Conservation (phyloP, 2,329 filamentous ascomycete species). For the Cladophialophora immunda region DNA sequence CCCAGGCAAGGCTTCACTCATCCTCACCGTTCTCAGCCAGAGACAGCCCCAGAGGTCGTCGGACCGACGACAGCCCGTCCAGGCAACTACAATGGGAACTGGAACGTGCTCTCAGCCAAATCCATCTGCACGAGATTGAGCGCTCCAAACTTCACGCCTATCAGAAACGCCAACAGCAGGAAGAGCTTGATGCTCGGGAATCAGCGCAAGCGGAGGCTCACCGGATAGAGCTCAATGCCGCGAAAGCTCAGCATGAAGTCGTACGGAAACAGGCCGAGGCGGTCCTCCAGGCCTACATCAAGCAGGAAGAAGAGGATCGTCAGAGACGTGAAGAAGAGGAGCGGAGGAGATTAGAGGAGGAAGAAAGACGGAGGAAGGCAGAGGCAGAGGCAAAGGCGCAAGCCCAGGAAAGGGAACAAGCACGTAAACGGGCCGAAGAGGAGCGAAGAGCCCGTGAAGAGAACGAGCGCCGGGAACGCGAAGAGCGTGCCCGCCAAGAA, state of each 20-base stretch:
- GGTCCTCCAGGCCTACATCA: conserved; percentile 57
- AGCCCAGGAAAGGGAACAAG: conserved; percentile 2
- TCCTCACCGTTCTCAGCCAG: conserved; percentile 31
- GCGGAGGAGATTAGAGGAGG: conserved; percentile 48
- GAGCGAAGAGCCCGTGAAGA: conserved; percentile 52
- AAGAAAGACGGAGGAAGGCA: conserved; percentile 45
- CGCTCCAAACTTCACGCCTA: conserved; percentile 55
- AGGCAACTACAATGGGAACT: conserved; percentile 46
- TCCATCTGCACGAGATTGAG: conserved; percentile 52
- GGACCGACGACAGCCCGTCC: conserved; percentile 38
- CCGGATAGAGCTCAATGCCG: conserved; percentile 71
- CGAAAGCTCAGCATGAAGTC: conserved; percentile 71
- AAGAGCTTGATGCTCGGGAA: conserved; percentile 68
- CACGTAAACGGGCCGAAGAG: conserved; percentile 45
- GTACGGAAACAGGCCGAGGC: conserved; percentile 66
- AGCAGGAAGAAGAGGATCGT: conserved; percentile 46
- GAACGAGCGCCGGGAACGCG: conserved; percentile 52
- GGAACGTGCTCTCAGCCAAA: conserved; percentile 50
- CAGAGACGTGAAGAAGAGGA: conserved; percentile 43
- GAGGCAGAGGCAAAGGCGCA: conserved; percentile 41
- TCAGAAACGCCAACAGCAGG: conserved; percentile 58
- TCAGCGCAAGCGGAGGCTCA: conserved; percentile 71
- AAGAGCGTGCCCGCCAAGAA: conserved; percentile 51
- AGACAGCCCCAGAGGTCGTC: conserved; percentile 28
- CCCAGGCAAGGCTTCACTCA: conserved; percentile 26